Percentiles rank a stretch among this genome's conserved stretches.
Evolutionary conservation across 306 rosid species (phyloP).

Genomic region (Acacia acuminata): DNA sequence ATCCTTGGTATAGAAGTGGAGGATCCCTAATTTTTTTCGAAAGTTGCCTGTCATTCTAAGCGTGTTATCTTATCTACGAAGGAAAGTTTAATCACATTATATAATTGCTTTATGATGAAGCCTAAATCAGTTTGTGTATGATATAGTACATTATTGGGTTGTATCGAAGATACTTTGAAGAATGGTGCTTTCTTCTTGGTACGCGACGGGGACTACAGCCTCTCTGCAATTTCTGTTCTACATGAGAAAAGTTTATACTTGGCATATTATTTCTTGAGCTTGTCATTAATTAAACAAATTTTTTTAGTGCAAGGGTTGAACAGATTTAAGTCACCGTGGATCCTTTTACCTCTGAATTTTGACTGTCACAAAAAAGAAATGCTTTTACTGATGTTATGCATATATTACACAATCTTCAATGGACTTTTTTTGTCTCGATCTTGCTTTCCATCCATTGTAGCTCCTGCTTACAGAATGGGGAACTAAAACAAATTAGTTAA

Average conservation of each 20-base stretch:
- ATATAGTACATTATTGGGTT: slow-evolving; percentile 25
- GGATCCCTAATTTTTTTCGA: slow-evolving; percentile 58
- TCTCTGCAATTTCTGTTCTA: slow-evolving; percentile 22
- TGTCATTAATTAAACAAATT: background rate
- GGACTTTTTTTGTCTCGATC: background rate
- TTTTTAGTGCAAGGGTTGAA: background rate
- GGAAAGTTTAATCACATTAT: slow-evolving; percentile 33
- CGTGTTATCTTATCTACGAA: background rate
- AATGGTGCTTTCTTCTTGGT: slow-evolving; percentile 22
- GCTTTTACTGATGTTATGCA: background rate
- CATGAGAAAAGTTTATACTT: background rate
- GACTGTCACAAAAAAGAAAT: background rate
- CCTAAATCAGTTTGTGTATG: slow-evolving; percentile 8
- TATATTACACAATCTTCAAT: background rate
- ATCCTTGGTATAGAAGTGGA: slow-evolving; percentile 21
- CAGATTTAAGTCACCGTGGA: background rate
- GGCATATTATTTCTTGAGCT: background rate
- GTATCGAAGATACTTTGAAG: slow-evolving; percentile 19
- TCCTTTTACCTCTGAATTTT: background rate
- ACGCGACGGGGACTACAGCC: slow-evolving; percentile 19
- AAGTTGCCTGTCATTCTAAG: slow-evolving; percentile 26
- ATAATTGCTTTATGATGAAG: slow-evolving; percentile 22
- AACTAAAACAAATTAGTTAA: slow-evolving; percentile 19
- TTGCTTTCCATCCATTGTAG: background rate
- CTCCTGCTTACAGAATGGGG: background rate